These are phyloP conservation scores for Meyerozyma carpophila DNA, from an alignment of 1,139 yeast genomes.

Conservation along the genomic window DNA sequence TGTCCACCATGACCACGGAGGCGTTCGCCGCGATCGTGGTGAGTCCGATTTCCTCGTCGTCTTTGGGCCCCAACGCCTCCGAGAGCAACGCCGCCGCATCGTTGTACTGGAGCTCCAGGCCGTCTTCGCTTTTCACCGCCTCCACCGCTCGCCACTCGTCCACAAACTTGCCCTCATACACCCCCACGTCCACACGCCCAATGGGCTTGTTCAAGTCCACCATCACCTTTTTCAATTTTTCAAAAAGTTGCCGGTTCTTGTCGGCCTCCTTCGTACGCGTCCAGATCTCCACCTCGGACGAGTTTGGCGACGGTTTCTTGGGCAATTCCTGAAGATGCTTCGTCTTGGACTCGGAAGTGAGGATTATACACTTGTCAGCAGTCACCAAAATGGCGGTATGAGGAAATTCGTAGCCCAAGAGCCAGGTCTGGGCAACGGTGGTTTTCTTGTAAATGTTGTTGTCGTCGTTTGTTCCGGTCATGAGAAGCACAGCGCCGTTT, in stretches of 20 bases:
- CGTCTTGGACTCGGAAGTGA: constrained; percentile 86
- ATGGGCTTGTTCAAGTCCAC: constrained; percentile 36
- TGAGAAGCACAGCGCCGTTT: constrained; percentile 51
- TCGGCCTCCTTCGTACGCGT: constrained; percentile 77
- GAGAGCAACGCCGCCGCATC: constrained; percentile 57
- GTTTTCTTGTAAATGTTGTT: constrained; percentile 90
- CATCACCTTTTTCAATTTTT: constrained; percentile 50
- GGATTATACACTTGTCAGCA: constrained; percentile 53
- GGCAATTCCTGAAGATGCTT: constrained; percentile 62
- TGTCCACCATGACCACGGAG: constrained; percentile 75
- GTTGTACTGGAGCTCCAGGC: constrained; percentile 36
- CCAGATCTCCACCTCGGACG: constrained; percentile 59
- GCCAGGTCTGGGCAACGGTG: constrained; percentile 85
- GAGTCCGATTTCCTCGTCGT: constrained; percentile 66
- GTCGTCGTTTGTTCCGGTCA: constrained; percentile 80
- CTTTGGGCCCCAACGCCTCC: constrained; percentile 65
- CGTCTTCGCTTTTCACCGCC: constrained; percentile 9
- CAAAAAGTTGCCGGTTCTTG: constrained; percentile 64
- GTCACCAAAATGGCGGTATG: constrained; percentile 75
- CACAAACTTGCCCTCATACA: constrained; percentile 75
- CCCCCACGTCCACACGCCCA: constrained; percentile 69
- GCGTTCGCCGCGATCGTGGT: constrained; percentile 72
- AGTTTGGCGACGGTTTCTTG: constrained; percentile 29
- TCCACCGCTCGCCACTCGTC: constrained; percentile 66
- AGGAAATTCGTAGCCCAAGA: constrained; percentile 91